Base-by-base conservation (phyloP, 495 filamentous ascomycete genomes). In the Darksidea phi region DNA sequence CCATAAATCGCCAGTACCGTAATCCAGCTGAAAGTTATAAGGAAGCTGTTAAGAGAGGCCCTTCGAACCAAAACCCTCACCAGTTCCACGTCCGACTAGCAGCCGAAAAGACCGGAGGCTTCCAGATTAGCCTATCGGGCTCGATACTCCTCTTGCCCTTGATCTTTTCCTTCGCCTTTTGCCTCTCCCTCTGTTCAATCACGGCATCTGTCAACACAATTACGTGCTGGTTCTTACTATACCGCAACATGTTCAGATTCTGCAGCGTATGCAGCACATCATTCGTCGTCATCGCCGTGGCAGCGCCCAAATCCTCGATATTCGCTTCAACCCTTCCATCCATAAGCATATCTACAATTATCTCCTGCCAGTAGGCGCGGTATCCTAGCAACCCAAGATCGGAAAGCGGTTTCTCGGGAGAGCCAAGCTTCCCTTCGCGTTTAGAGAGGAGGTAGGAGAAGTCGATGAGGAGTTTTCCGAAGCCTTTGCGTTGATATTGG, bases 361-460 rank as follows among this genome's bases (percentile, higher is more conserved):
- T 92, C 71, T 97, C 92, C 18, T 90, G 89, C 94, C 94, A 98
- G 75, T 96, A 98, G 48, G 94, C 91, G 46, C 95, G 83, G 74
- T 98, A 98, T 52, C 89, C 87, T 18, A 98, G 78, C 24, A 98
- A 75, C 50, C 94, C 94, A 38, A 98, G 72, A 79, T 98, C 94
- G 56, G 89, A 94, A 2, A 98, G 85, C 0, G 94, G 94, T 70
- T 98, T 98, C 72, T 98, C 94, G 0, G 94, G 94, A 6, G 89
- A 95, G 11, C 95, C 95, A 4, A 96, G 84, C 73, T 96, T 97
- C 62, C 85, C 86, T 75, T 98, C 95, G 46, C 94, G 88, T 73
- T 93, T 96, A 71, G 89, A 92, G 3, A 98, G 87, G 73, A 97
- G 93, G 78, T 98, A 98, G 17, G 90, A 96, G 80, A 98, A 97